phyloP scores from a whole-genome alignment of 164 flowering plant genomes.

The Annona cherimola region DNA sequence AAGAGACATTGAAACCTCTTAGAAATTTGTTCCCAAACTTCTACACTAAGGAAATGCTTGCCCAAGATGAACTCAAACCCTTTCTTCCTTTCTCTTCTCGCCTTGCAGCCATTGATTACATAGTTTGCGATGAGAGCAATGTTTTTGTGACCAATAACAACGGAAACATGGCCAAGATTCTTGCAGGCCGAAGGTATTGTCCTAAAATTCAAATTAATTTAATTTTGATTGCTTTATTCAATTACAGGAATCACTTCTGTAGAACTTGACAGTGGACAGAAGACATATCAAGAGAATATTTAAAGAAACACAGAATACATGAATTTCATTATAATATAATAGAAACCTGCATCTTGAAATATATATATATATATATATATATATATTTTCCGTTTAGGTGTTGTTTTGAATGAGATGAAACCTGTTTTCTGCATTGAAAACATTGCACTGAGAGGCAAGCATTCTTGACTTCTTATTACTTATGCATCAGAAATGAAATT shows the following conservation, averaged over 20 bases:
- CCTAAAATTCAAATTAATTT: not conserved
- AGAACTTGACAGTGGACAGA: not conserved
- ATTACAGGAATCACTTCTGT: not conserved
- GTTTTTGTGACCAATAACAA: constrained; percentile 93
- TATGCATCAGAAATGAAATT: too few relatives aligned
- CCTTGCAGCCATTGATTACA: constrained; percentile 95
- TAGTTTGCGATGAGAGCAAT: constrained; percentile 88
- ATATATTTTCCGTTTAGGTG: too few relatives aligned
- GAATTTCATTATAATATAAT: too few relatives aligned
- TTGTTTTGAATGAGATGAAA: too few relatives aligned
- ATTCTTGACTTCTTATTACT: too few relatives aligned
- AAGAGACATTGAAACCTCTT: constrained; percentile 74
- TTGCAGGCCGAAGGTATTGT: constrained; percentile 88
- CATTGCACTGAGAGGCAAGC: too few relatives aligned
- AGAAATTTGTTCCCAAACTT: constrained; percentile 86
- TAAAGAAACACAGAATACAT: too few relatives aligned
- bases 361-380: too few relatives aligned
- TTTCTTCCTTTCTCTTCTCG: constrained; percentile 79
- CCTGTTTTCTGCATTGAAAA: too few relatives aligned
- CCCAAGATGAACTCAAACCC: constrained; percentile 58
- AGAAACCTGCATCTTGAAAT: not conserved
- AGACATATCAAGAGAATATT: not conserved
- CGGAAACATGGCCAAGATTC: constrained; percentile 99
- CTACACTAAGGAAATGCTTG: constrained; percentile 88
- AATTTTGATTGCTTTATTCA: not conserved